phyloP scores from a whole-genome alignment of 805 yeast species.

The Metschnikowia santaceciliae region DNA sequence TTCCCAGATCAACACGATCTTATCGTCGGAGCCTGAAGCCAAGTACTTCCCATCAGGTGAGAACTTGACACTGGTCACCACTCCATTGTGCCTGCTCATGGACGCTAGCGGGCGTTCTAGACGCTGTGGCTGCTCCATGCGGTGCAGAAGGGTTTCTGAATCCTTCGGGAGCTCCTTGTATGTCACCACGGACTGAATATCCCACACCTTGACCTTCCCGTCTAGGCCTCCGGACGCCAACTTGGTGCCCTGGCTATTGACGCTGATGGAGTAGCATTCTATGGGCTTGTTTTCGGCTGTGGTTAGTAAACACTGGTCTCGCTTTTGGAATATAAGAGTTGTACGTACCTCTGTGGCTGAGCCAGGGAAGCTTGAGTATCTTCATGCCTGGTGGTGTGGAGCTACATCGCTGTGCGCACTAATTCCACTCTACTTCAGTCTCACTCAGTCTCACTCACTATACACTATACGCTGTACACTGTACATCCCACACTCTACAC shows the following conservation, averaged over 20 bases:
- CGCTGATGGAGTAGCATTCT: conserved; percentile 81
- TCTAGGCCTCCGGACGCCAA: conserved; percentile 91
- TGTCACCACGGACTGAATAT: conserved; percentile 49
- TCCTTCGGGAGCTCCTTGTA: conserved; percentile 26
- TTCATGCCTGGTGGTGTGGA: conserved; percentile 21
- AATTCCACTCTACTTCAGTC: too few relatives aligned
- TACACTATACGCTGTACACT: too few relatives aligned
- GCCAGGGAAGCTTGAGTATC: conserved; percentile 43
- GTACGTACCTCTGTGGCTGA: conserved; percentile 39
- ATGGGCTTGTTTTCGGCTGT: conserved; percentile 72
- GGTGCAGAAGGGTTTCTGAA: conserved; percentile 1
- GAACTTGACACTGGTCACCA: conserved; percentile 89
- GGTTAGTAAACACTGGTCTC: conserved; percentile 17
- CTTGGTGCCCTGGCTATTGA: conserved; percentile 76
- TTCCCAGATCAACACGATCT: conserved; percentile 89
- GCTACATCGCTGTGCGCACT: too few relatives aligned
- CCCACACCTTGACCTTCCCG: conserved; percentile 92
- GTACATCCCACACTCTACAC: too few relatives aligned
- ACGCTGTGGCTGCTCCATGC: conserved; percentile 11
- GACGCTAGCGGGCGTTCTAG: conserved; percentile 63
- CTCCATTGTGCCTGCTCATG: conserved; percentile 95
- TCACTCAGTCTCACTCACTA: too few relatives aligned
- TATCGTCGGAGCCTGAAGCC: conserved; percentile 95
- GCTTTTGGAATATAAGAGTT: too few relatives aligned
- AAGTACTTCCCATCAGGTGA: conserved; percentile 88